These are phyloP conservation scores for Euryodendron excelsum DNA, from an alignment of 148 eudicot genomes.

Conservation along the genomic window DNA sequence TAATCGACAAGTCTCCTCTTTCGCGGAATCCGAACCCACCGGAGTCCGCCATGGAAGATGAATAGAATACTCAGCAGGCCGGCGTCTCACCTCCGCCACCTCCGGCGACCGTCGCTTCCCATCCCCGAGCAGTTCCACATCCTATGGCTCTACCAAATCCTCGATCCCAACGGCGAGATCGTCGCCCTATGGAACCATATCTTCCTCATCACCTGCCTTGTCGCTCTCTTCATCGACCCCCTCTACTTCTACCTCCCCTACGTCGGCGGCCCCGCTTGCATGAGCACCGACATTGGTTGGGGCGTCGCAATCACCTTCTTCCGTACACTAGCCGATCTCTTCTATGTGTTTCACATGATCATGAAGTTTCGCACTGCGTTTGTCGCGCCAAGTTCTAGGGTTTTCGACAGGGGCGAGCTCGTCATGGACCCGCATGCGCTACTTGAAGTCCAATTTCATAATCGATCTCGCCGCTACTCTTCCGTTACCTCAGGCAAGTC, in stretches of 20 bases:
- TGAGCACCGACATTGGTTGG: no score
- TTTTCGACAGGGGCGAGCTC: slow-evolving; percentile 83
- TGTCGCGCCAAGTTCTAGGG: slow-evolving; percentile 78
- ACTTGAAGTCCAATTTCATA: slow-evolving; percentile 58
- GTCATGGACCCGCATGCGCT: slow-evolving; percentile 54
- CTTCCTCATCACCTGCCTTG: slow-evolving; percentile 58
- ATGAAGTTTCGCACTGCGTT: slow-evolving; percentile 80
- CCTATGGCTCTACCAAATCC: slow-evolving; percentile 39
- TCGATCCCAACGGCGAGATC: slow-evolving; percentile 72
- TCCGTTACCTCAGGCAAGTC: slow-evolving; percentile 52
- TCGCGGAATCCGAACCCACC: slow-evolving; percentile 19
- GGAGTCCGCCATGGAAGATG: slow-evolving; percentile 50
- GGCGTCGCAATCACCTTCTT: slow-evolving; percentile 55
- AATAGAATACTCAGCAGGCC: slow-evolving; percentile 35
- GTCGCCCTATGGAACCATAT: slow-evolving; percentile 70
- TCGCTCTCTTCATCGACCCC: slow-evolving; percentile 76
- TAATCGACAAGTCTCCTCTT: background rate
- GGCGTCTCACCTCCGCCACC: slow-evolving; percentile 42
- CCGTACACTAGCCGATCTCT: slow-evolving; percentile 55
- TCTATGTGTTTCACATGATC: slow-evolving; percentile 58
- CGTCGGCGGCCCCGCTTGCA: slow-evolving; percentile 37
- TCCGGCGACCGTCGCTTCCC: slow-evolving; percentile 23
- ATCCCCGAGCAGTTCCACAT: slow-evolving; percentile 3
- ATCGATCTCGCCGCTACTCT: slow-evolving; percentile 70
- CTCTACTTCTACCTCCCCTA: slow-evolving; percentile 76